Conservation (phyloP, 139 green algal species). For the Eudorina sp. region DNA sequence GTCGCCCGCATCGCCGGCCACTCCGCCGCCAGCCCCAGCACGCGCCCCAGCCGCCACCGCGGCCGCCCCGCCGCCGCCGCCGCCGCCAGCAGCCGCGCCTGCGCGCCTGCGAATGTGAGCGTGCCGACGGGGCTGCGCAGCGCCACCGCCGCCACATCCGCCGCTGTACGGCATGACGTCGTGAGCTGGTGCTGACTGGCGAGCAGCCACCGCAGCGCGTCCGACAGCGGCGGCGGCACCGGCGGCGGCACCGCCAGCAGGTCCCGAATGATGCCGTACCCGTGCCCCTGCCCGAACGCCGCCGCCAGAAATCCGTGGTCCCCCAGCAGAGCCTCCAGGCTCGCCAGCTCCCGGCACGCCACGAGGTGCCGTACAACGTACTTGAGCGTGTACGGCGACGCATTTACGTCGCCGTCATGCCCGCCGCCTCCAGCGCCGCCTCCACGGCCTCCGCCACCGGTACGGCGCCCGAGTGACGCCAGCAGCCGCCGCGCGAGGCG, state of each 20-base stretch:
- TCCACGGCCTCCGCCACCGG: too few relatives aligned
- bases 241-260: background rate
- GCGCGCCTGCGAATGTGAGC: background rate
- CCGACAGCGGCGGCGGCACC: background rate
- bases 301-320: conserved; percentile 6
- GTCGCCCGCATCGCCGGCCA: too few relatives aligned
- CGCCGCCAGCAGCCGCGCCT: background rate
- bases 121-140: conserved; percentile 14
- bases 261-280: background rate
- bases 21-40: too few relatives aligned
- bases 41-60: background rate
- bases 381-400: conserved; percentile 27
- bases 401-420: too few relatives aligned
- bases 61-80: conserved; percentile 11
- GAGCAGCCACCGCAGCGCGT: conserved; percentile 6
- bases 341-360: background rate
- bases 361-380: conserved; percentile 48
- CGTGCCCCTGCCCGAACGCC: background rate
- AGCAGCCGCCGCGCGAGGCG: too few relatives aligned
- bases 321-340: background rate
- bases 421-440: too few relatives aligned
- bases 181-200: background rate
- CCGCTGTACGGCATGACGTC: background rate
- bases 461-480: too few relatives aligned
- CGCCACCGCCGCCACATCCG: background rate